Percentiles rank a stretch among this genome's conserved stretches.
Evolutionary conservation across 805 yeast species (phyloP).

Genomic region (Suhomyces emberorum): DNA sequence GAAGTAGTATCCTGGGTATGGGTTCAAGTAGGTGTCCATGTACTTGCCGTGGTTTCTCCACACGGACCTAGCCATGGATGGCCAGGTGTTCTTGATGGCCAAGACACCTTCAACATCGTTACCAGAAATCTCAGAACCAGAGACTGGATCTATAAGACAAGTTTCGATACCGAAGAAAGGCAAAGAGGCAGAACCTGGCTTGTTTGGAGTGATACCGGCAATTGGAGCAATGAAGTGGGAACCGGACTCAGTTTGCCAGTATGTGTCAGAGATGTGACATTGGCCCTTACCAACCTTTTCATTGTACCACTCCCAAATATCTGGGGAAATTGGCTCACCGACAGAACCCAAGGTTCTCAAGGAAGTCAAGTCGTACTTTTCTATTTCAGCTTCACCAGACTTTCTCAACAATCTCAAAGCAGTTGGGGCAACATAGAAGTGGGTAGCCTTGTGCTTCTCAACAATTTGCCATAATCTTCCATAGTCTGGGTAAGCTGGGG

Average conservation of each 20-base stretch:
- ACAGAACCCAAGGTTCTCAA: slow-evolving; percentile 76
- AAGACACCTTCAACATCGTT: slow-evolving; percentile 79
- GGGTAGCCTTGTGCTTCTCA: slow-evolving; percentile 67
- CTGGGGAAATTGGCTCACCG: slow-evolving; percentile 85
- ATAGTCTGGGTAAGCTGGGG: slow-evolving; percentile 80
- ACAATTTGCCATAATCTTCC: slow-evolving; percentile 80
- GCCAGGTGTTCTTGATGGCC: slow-evolving; percentile 74
- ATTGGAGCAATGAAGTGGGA: slow-evolving; percentile 75
- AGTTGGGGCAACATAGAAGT: slow-evolving; percentile 83
- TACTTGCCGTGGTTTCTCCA: slow-evolving; percentile 74
- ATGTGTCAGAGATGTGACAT: slow-evolving; percentile 76
- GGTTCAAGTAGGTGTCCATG: slow-evolving; percentile 77
- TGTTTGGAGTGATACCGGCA: slow-evolving; percentile 73
- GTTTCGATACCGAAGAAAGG: slow-evolving; percentile 83
- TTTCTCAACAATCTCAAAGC: slow-evolving; percentile 74
- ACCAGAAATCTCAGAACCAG: slow-evolving; percentile 66
- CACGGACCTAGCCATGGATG: slow-evolving; percentile 80
- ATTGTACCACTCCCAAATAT: slow-evolving; percentile 84
- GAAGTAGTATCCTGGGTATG: slow-evolving; percentile 79
- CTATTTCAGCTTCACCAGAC: slow-evolving; percentile 65
- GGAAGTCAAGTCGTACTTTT: slow-evolving; percentile 58
- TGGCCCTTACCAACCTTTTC: slow-evolving; percentile 66
- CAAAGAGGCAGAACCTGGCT: slow-evolving; percentile 82
- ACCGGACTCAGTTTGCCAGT: slow-evolving; percentile 89
- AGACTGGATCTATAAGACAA: slow-evolving; percentile 67